These are phyloP conservation scores for Talaromyces sp. DNA, from an alignment of 2,329 filamentous ascomycete genomes.

Conservation along the genomic window DNA sequence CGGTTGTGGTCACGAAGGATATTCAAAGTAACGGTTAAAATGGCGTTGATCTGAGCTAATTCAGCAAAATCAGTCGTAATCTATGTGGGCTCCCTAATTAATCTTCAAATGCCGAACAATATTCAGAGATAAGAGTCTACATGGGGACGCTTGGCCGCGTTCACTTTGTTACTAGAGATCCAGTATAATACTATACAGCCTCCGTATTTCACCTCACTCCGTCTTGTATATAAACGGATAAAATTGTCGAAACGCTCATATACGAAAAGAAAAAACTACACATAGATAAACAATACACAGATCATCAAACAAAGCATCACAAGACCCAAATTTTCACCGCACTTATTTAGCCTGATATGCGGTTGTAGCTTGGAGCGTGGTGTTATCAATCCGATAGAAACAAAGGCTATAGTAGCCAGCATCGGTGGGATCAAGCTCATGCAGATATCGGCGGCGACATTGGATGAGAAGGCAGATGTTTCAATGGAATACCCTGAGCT, in stretches of 20 bases:
- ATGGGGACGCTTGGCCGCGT: too few species aligned
- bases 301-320: not conserved
- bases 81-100: too few species aligned
- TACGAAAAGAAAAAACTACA: not conserved
- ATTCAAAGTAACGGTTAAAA: too few species aligned
- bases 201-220: not conserved
- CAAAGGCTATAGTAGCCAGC: conserved; percentile 5
- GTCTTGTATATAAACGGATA: not conserved
- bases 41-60: too few species aligned
- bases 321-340: not conserved
- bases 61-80: too few species aligned
- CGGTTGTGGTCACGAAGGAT: too few species aligned
- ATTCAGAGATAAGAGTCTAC: too few species aligned
- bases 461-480: conserved; percentile 8
- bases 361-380: not conserved
- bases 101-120: too few species aligned
- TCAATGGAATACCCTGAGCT: not conserved
- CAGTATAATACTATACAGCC: too few species aligned
- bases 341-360: not conserved
- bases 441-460: conserved; percentile 11
- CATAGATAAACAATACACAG: not conserved
- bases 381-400: conserved; percentile 2
- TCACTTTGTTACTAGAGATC: too few species aligned
- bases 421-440: conserved; percentile 15
- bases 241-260: not conserved